Base-by-base conservation (phyloP, 441 rosid species). In the Melastoma candidum region DNA sequence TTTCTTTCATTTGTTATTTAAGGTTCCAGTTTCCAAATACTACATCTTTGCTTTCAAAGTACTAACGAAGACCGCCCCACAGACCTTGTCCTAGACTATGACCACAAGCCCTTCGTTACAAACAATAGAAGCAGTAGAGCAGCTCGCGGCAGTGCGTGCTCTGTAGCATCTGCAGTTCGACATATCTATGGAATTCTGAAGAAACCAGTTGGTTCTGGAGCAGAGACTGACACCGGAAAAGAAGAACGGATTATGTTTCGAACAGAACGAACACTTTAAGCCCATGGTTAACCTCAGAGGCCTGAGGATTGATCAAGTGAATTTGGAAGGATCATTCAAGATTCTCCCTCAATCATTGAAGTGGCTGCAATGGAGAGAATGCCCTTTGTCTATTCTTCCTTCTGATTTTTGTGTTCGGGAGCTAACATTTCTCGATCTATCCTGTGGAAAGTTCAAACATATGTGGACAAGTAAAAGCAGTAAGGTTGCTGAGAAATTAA, bases 341-440 rank as follows among this genome's bases (percentile, higher is more conserved):
- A 53, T 25, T 39, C 72, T 87, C 27, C 81, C 92, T 12, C 17
- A 57, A 26, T 74, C 62, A 44, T 60, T 84, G 51, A 77, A 69
- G 64, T 87, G 95, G 84, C 74, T 87, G n/a, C 83, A 78, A 46
- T 84, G 93, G 93, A 81, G 69, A 72, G 71, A 72, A 26, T 84
- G 87, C 58, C 71, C 78, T 2, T 25, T 77, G 70, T 56, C 67
- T 72, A 55, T 48, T 36, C 70, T 87, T 41, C 83, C 84, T 29
- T 58, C 72, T 47, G 68, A 74, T 53, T 69, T 69, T 58, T 55
- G 26, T 54, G 67, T 68, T 41, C n/a, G 48, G 17, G 46, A 77
- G 55, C 82, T 84, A 47, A 76, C 80, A 46, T 76, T 84, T 57
- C 85, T 84, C 61, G 84, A 84, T 66, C 85, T 87, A 65, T 77